Base-by-base conservation (phyloP, 495 filamentous ascomycete species). In the Penicillium ochrochloron region DNA sequence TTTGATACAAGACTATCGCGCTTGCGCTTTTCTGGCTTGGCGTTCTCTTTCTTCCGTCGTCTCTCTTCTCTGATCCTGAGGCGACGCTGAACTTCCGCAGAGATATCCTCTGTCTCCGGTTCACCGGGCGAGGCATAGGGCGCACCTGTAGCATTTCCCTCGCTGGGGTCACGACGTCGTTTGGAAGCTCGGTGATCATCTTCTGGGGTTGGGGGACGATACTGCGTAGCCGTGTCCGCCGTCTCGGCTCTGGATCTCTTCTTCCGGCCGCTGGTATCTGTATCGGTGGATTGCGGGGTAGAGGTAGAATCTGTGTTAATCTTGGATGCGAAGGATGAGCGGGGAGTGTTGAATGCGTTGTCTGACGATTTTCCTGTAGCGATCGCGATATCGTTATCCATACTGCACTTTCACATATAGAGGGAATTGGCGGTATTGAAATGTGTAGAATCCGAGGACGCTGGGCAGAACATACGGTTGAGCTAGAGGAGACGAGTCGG, bases 41-140 rank as follows among this genome's bases (percentile, higher is more conserved):
- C 34, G 23, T 62, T 64, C 42, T 70, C 66, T 44, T 71, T 68
- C 57, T 69, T 77, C 11, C 66, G 67, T 0, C 78, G 76, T 3
- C 63, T 62, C 57, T 79, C 75, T 46, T 81, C 78, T 52, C 75
- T 76, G 52, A 81, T 79, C 12, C 66, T 60, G 9, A 82, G 63
- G 35, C 80, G 69, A 39, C 77, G 71, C 59, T 79, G 76, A 4
- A 82, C 80, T 41, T 81, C 78, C 23, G 73, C 75, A 0, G 80
- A 82, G 35, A 82, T 82, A 56, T 82, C 80, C 56, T 82, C 80
- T 29, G 78, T 80, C n/a, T 78, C 78, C n/a, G 67, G 27, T 21
- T 75, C 66, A 10, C 37, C 27, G 33, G 61, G 25, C 35, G 57
- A 64, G 46, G 65, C 60, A 27, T 62, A 29, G 29, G 60, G 59